Conservation (phyloP, 768 basidiomycete genomes). For the Exsudoporus frostii region DNA sequence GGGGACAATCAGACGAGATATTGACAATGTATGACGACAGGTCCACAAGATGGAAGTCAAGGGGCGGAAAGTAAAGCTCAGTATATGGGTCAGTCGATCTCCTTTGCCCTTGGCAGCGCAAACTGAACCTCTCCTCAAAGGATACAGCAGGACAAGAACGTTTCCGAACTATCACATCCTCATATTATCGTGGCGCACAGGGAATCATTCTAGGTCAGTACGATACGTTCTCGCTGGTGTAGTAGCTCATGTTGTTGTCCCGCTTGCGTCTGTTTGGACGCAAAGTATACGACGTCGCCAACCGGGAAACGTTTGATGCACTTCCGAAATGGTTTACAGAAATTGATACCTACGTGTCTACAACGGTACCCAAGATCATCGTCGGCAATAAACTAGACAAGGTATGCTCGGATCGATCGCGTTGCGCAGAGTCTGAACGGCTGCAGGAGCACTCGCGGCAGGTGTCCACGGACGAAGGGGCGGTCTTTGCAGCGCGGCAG, state of each 20-base stretch:
- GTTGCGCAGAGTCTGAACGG: not conserved
- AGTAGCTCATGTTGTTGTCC: not conserved
- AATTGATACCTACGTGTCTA: slow-evolving; percentile 88
- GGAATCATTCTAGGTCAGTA: slow-evolving; percentile 69
- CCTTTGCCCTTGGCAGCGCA: not conserved
- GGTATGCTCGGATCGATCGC: slow-evolving; percentile 35
- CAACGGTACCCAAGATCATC: slow-evolving; percentile 87
- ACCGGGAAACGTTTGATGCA: slow-evolving; percentile 88
- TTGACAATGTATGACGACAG: slow-evolving; percentile 35
- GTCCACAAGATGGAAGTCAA: slow-evolving; percentile 87
- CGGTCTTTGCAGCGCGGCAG: slow-evolving; percentile 78
- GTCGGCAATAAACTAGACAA: slow-evolving; percentile 96
- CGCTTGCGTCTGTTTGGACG: not conserved
- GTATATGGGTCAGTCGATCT: slow-evolving; percentile 82
- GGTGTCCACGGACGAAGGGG: slow-evolving; percentile 75
- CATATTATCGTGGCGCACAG: slow-evolving; percentile 90
- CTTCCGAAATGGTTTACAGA: slow-evolving; percentile 92
- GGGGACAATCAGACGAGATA: not conserved
- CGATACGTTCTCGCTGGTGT: not conserved
- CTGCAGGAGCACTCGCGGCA: slow-evolving; percentile 84
- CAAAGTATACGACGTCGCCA: slow-evolving; percentile 92
- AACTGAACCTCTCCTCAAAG: slow-evolving; percentile 34
- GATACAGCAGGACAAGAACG: slow-evolving; percentile 97
- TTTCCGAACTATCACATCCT: slow-evolving; percentile 91
- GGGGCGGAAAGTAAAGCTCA: slow-evolving; percentile 84